phyloP scores from a whole-genome alignment of 2,329 filamentous ascomycete species.

The Cladosporium sp. region DNA sequence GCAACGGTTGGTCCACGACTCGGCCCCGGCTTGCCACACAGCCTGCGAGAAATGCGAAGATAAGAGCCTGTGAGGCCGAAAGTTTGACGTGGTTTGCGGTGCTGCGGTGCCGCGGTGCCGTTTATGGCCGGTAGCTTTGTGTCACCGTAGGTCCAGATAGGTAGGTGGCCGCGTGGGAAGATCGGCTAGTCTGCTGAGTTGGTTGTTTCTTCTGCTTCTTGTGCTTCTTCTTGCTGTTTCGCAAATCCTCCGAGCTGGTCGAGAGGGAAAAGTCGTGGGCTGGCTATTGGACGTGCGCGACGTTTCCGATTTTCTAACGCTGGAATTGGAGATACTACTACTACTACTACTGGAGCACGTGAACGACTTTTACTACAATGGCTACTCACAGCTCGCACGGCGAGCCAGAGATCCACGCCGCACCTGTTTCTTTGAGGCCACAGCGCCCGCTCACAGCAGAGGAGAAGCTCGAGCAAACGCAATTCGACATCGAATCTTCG shows the following conservation, averaged over 20 bases:
- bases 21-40: conserved; percentile 2
- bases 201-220: background rate
- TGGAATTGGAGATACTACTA: background rate
- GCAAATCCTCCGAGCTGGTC: background rate
- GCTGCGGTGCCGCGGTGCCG: conserved; percentile 3
- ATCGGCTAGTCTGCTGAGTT: background rate
- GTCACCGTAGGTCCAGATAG: conserved; percentile 1
- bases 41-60: background rate
- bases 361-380: conserved; percentile 1
- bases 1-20: conserved; percentile 3
- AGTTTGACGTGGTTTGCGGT: background rate
- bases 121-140: background rate
- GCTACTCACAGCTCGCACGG: conserved; percentile 29
- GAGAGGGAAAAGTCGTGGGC: background rate
- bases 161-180: background rate
- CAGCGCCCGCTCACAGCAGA: conserved; percentile 34
- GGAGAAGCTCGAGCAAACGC: conserved; percentile 36
- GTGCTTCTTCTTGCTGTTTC: background rate
- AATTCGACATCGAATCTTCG: conserved; percentile 29
- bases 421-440: conserved; percentile 15
- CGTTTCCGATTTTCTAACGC: background rate
- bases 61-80: background rate
- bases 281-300: conserved; percentile 1
- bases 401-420: conserved; percentile 27
- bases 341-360: background rate